Evolutionary conservation across 2,329 filamentous ascomycete species (phyloP), one percentile per base, ranked within the genome.

Genomic region (Rugonectria rugulosa): DNA sequence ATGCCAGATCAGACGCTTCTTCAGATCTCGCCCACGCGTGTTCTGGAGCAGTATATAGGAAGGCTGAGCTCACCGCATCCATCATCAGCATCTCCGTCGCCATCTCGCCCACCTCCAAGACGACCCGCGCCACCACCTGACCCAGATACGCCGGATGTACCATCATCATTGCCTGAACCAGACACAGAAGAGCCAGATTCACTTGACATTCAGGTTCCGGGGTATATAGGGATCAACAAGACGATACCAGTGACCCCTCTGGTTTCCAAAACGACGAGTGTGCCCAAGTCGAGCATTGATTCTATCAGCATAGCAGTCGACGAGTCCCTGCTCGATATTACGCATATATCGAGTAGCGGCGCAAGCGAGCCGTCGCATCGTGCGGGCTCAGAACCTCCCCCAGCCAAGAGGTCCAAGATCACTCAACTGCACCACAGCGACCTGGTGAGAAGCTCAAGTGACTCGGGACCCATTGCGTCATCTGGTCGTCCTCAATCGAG

Each of bases 1-100:
- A 70, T 76, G 56, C 73, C 73, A 7, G 68, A 69, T 42, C 52
- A 65, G 5, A 60, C 59, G 5, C 20, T 73, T 17, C 50, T 72
- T 10, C 56, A 59, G 8, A 58, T 61, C 15, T 81, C 84, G 1
- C 83, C 84, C 0, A 80, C 79, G 2, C 75, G 79, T 32, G 70
- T 83, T 1, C 62, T 86, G 10, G 77, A 82, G 55, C 75, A 77
- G 20, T 82, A 80, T 54, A 71, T 83, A 4, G 76, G 78, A 44
- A 60, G 17, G 62, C 8, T 45, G 2, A 26, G 40, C 5, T 46
- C 55, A 11, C 57, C 69, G 68, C 20, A 70, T 70, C 31, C 70
- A 59, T 53, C 43, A 9, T 31, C 15, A 3, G 14, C 44, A 45
- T 61, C 71, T 19, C 60, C 42, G 14, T 61, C 65, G n/a, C 57